These are phyloP conservation scores for Phalaenopsis aphrodite DNA, from an alignment of 106 monocot genomes.

Conservation along the genomic window DNA sequence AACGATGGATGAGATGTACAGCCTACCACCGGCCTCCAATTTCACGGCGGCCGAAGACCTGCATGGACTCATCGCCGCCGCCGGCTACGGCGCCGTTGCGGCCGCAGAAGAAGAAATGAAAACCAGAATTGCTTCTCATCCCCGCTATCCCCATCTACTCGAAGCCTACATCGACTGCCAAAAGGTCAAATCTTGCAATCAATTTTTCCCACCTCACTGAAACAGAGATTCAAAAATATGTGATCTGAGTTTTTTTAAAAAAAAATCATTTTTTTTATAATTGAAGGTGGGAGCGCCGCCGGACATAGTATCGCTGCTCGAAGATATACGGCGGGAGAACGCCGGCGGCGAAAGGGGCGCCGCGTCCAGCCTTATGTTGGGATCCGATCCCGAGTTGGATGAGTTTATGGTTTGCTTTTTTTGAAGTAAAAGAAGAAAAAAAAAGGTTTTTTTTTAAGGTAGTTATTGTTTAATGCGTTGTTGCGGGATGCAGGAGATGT, in stretches of 20 bases:
- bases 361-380: not conserved
- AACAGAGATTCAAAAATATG: not conserved
- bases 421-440: not conserved
- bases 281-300: constrained; percentile 53
- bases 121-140: constrained; percentile 56
- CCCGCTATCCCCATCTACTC: constrained; percentile 45
- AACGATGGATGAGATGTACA: constrained; percentile 17
- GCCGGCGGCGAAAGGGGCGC: constrained; percentile 1
- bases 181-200: constrained; percentile 21
- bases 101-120: constrained; percentile 17
- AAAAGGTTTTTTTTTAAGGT: not conserved
- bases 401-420: constrained; percentile 35
- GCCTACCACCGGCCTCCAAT: not conserved
- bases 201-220: not conserved
- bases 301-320: constrained; percentile 36
- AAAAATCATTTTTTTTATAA: not conserved
- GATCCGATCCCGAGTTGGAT: constrained; percentile 53
- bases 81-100: not conserved
- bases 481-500: constrained; percentile 22
- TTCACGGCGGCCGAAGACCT: constrained; percentile 16
- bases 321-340: constrained; percentile 35
- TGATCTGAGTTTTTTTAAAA: not conserved
- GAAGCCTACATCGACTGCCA: constrained; percentile 61
- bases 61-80: constrained; percentile 16
- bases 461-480: not conserved